Conservation (phyloP, 495 filamentous ascomycete genomes). For the Mycothermus thermophilus region DNA sequence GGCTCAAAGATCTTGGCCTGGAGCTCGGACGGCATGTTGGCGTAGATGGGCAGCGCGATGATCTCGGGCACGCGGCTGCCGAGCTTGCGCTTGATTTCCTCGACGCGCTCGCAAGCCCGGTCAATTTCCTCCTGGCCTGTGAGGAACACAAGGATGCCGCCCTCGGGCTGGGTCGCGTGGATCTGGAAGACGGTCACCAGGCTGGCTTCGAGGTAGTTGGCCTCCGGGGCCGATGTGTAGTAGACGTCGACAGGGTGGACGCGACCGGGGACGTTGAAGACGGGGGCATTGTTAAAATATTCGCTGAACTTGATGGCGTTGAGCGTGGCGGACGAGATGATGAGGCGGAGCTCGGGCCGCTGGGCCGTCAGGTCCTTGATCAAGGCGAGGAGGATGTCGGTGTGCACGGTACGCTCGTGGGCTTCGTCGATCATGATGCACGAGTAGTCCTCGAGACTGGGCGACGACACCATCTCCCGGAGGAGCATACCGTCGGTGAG, state of each 20-base stretch:
- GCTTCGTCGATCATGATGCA: constrained; percentile 96
- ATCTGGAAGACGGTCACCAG: constrained; percentile 95
- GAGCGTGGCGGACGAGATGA: constrained; percentile 92
- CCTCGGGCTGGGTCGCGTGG: constrained; percentile 71
- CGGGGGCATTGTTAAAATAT: constrained; percentile 90
- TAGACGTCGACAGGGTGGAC: constrained; percentile 85
- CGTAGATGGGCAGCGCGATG: constrained; percentile 78
- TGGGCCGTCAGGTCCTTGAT: constrained; percentile 84
- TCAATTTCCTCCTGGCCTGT: constrained; percentile 90
- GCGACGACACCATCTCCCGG: constrained; percentile 81
- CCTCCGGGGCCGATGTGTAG: constrained; percentile 84
- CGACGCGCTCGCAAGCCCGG: constrained; percentile 63
- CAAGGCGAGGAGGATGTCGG: constrained; percentile 81
- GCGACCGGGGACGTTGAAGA: constrained; percentile 91
- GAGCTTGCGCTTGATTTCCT: constrained; percentile 67
- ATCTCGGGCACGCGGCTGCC: constrained; percentile 75
- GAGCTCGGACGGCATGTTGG: constrained; percentile 73
- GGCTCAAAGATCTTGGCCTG: constrained; percentile 86
- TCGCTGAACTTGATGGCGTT: constrained; percentile 85
- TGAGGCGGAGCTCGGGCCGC: constrained; percentile 74
- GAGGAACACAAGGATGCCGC: constrained; percentile 83
- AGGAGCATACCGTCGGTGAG: constrained; percentile 98
- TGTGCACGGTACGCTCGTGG: constrained; percentile 83
- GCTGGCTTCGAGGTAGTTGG: constrained; percentile 83
- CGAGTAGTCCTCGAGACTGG: constrained; percentile 71